A percentile compares a stretch with the other conserved stretches of the same genome.
These are phyloP conservation scores for Fusarium veterinarium DNA, from an alignment of 2,329 filamentous ascomycete species.

Conservation along the genomic window DNA sequence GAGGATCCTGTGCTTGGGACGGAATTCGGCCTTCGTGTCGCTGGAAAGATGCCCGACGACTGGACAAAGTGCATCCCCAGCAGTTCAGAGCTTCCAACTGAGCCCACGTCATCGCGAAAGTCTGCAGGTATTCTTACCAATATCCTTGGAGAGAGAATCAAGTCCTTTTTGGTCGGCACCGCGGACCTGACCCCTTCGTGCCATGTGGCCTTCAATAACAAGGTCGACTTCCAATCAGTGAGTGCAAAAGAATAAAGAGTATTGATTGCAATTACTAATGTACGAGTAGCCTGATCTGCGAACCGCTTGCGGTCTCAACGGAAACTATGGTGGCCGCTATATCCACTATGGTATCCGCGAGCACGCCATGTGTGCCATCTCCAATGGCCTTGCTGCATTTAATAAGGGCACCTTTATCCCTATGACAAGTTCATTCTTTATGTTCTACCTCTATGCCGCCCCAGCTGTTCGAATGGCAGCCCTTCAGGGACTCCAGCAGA, in stretches of 20 bases:
- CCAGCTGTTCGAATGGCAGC: neutral
- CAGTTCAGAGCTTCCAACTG: neutral
- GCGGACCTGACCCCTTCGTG: neutral
- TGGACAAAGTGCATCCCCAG: neutral
- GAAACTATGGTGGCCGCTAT: neutral
- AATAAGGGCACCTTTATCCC: neutral
- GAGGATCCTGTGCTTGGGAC: neutral
- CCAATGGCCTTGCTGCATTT: neutral
- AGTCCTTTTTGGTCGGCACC: neutral
- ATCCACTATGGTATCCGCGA: neutral
- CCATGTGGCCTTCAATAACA: neutral
- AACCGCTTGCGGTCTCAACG: constrained; percentile 47
- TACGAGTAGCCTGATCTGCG: neutral
- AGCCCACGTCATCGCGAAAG: neutral
- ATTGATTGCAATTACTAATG: neutral
- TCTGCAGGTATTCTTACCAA: neutral
- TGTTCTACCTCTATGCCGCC: neutral
- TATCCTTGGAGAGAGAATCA: neutral
- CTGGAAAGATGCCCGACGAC: neutral
- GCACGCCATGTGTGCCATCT: neutral
- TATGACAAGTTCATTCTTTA: neutral
- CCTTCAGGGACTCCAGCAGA: neutral
- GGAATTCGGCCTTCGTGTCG: neutral
- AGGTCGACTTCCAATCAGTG: neutral
- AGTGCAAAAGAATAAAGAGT: neutral